Conservation (phyloP, 805 yeast genomes). For the Myxozyma kluyveri region DNA sequence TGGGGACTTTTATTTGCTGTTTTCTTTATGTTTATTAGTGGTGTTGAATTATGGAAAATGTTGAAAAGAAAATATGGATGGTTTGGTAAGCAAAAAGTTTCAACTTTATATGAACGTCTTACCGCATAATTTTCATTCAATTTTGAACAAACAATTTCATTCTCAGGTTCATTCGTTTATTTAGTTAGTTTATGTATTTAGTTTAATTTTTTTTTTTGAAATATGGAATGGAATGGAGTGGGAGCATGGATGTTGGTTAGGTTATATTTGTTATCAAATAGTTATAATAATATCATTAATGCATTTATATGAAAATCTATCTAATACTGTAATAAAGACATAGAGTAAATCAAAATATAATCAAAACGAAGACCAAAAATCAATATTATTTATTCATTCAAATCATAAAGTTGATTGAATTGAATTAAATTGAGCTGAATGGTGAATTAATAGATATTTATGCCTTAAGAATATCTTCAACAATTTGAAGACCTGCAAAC, state of each 20-base stretch:
- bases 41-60: slow-evolving; percentile 67
- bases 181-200: background rate
- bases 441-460: background rate
- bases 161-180: background rate
- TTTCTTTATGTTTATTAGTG: slow-evolving; percentile 55
- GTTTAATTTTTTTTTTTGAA: background rate
- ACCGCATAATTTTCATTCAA: no score
- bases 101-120: background rate
- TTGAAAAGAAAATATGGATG: slow-evolving; percentile 48
- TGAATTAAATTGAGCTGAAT: background rate
- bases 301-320: no score
- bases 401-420: background rate
- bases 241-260: no score
- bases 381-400: no score
- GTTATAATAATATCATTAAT: no score
- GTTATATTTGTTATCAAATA: no score
- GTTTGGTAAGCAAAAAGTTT: slow-evolving; percentile 5
- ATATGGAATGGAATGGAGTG: no score
- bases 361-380: no score
- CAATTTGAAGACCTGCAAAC: slow-evolving; percentile 29
- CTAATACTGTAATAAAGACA: no score
- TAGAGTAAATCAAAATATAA: no score
- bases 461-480: slow-evolving; percentile 32
- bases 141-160: no score
- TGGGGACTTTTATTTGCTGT: slow-evolving; percentile 71